Evolutionary conservation across 495 filamentous ascomycete species (phyloP).

Genomic region (Neurospora hispaniola): DNA sequence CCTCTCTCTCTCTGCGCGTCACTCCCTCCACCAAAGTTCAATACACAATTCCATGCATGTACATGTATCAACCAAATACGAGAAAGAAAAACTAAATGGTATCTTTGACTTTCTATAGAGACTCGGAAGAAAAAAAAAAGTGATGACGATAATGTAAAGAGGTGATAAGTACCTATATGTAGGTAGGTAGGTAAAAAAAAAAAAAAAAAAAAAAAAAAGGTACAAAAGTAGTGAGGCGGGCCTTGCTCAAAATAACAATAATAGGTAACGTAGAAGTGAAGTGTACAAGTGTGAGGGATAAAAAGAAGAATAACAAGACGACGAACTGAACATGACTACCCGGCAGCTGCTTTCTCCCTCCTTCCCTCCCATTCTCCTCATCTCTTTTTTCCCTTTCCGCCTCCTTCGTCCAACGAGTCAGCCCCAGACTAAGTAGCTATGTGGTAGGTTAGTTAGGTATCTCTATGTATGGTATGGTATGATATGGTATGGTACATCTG

Average conservation of each 20-base stretch:
- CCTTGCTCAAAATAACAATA: background rate
- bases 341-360: background rate
- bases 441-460: background rate
- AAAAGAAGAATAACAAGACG: background rate
- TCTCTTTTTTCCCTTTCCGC: background rate
- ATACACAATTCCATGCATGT: too few species aligned
- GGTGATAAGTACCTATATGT: background rate
- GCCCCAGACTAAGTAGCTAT: background rate
- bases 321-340: background rate
- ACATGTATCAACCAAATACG: too few species aligned
- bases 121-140: too few species aligned
- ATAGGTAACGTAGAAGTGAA: background rate
- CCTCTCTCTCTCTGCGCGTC: too few species aligned
- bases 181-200: background rate
- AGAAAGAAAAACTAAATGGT: background rate
- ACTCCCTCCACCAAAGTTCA: background rate
- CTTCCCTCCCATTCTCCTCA: background rate
- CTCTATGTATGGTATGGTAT: background rate
- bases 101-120: background rate
- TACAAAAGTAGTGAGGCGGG: background rate
- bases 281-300: background rate
- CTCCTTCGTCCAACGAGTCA: background rate
- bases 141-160: background rate
- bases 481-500: background rate
- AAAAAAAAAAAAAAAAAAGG: background rate